Base-by-base conservation (phyloP, 2,329 filamentous ascomycete genomes). In the Grosmannia serpens region DNA sequence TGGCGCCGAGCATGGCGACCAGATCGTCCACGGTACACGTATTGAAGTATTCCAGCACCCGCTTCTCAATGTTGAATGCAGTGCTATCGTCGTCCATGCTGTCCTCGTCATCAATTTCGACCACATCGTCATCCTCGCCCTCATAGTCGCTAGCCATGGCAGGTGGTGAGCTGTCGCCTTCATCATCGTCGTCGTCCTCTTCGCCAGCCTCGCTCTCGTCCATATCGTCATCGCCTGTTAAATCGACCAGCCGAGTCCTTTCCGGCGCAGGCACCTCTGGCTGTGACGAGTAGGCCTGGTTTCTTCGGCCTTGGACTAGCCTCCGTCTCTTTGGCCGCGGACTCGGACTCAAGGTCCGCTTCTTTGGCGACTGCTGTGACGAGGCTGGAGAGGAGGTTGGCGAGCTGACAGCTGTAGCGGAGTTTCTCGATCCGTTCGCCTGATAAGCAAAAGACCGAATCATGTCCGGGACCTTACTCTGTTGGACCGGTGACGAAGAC, bases 21-120 rank as follows among this genome's bases (percentile, higher is more conserved):
- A 99, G 80, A 59, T 92, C 89, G 41, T 86, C 81, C 11, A 83
- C 74, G 6, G 84, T 83, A 69, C 89, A 94, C 0, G 78, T 83
- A 67, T 97, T 97, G 70, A 99, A 85, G 66, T 91, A 95, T 9
- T 84, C 79, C 31, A 97, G 75, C 8, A 96, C 81, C 11, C 69
- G 67, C 54, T 70, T 69, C 53, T 71, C 69, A 13, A 61, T 41
- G 17, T 38, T 49, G 33, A 22, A 31, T 2, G 29, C 17, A 2
- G 44, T n/a, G 10, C 58, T 59, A 29, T 56, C 60, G 5, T 56
- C 29, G 11, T 53, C 56, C 8, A 46, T 57, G 17, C 22, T 38
- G 33, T 29, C 52, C 22, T 60, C 53, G n/a, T 61, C 60, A 0
- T 63, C 62, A 8, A 53, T 62, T 9, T 61, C 62, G 24, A 47